phyloP scores from a whole-genome alignment of 805 yeast genomes.

The Metahyphopichia silvanorum region DNA sequence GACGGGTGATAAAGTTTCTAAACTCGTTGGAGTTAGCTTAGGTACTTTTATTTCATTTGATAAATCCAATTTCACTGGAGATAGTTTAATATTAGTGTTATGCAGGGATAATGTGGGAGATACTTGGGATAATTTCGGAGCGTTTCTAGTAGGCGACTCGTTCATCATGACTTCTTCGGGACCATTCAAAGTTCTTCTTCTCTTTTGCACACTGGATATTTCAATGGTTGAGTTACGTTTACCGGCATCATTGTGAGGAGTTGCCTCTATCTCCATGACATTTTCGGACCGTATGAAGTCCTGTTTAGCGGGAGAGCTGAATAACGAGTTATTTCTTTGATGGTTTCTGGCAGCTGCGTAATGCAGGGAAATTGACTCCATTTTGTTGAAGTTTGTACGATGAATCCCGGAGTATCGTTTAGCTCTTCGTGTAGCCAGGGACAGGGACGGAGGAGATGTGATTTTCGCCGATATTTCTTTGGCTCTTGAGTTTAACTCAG shows the following conservation, averaged over 20 bases:
- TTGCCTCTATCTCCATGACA: constrained; percentile 4
- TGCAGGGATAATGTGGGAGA: no score
- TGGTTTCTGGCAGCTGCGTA: constrained; percentile 43
- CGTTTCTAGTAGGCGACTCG: no score
- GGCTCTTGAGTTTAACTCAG: constrained; percentile 43
- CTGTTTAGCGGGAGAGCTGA: constrained; percentile 29
- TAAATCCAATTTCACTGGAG: constrained; percentile 3
- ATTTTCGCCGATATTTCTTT: constrained; percentile 27
- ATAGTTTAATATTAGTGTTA: not conserved
- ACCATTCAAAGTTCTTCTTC: constrained; percentile 40
- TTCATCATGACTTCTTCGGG: constrained; percentile 31
- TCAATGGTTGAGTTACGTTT: constrained; percentile 9
- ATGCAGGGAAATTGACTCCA: constrained; percentile 50
- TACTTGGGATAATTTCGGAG: no score
- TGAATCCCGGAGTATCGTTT: constrained; percentile 33
- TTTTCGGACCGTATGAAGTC: constrained; percentile 5
- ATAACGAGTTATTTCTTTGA: constrained; percentile 5
- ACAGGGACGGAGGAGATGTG: constrained; percentile 11
- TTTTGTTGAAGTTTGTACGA: constrained; percentile 31
- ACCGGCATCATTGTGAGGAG: constrained; percentile 4
- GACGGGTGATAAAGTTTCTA: not conserved
- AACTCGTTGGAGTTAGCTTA: no score
- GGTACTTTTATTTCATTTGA: not conserved
- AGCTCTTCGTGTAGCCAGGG: constrained; percentile 4
- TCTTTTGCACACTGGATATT: constrained; percentile 18